Base-by-base conservation (phyloP, 139 green algal genomes). In the Pleodorina starrii region DNA sequence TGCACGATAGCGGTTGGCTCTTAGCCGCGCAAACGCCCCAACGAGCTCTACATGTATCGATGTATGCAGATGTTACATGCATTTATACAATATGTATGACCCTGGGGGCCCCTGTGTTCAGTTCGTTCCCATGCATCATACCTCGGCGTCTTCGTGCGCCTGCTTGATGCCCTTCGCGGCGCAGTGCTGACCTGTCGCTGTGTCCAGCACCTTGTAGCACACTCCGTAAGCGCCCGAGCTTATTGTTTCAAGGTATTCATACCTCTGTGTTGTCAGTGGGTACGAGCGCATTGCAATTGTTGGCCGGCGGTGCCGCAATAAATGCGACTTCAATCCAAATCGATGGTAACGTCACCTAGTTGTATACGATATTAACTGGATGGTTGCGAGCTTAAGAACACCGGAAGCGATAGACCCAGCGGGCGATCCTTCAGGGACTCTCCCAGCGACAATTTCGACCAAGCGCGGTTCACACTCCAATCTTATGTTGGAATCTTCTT, bases 211-310 rank as follows among this genome's bases (percentile, higher is more conserved):
- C 32, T 63, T 82, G n/a, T 82, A 82, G 46, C 74, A 82, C 6
- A 82, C 74, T 43, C 74, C 74, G 25, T 82, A 82, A 6, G 74
- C 74, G 25, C 74, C 74, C 1, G 74, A 82, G 74, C 74, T 82
- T 63, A 82, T 82, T 42, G 74, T 66, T 66, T 82, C 74, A 43
- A 82, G 44, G n/a, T 82, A 82, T 43, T 82, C 74, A 63, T 82
- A 82, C 14, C 74, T 63, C 74, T 82, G 74, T 81, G 42, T 9
- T 25, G 54, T 66, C 9, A 12, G 54, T 9, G 54, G 21, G 29
- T 66, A 66, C 54, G 5, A 25, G 25, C 21, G 54, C 25, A 25
- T 12, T 66, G 7, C 25, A 66, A 32, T 32, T 66, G 6, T 5
- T 66, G n/a, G n/a, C n/a, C n/a, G n/a, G n/a, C n/a, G n/a, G n/a